Conservation (phyloP, 306 rosid genomes). For the Vigna radiata region DNA sequence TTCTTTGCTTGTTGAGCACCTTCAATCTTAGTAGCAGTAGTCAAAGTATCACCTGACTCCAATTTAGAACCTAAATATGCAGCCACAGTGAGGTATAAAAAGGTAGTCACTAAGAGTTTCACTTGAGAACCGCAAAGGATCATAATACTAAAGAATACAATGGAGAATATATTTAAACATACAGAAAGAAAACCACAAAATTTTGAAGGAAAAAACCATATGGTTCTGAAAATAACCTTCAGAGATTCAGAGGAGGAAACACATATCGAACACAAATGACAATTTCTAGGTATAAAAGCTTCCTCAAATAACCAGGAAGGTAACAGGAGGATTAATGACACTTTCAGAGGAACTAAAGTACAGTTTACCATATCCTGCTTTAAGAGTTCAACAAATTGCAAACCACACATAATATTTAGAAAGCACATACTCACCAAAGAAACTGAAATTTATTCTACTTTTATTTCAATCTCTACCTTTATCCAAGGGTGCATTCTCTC, state of each 20-base stretch:
- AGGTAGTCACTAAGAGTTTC: slow-evolving; percentile 43
- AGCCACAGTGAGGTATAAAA: slow-evolving; percentile 39
- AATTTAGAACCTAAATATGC: slow-evolving; percentile 50
- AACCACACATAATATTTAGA: not conserved
- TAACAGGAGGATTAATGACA: not conserved
- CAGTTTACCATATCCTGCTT: not conserved
- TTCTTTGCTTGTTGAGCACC: slow-evolving; percentile 63
- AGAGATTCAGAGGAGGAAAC: slow-evolving; percentile 12
- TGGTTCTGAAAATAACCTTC: slow-evolving; percentile 30
- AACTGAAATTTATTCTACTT: slow-evolving; percentile 29
- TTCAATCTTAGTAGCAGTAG: slow-evolving; percentile 45
- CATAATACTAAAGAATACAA: slow-evolving; percentile 14
- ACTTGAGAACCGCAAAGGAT: slow-evolving; percentile 36
- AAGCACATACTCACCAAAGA: slow-evolving; percentile 24
- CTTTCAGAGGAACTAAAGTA: slow-evolving; percentile 18
- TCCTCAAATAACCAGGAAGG: slow-evolving; percentile 22
- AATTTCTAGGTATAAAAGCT: slow-evolving; percentile 20
- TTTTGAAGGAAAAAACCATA: slow-evolving; percentile 27
- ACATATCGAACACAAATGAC: not conserved
- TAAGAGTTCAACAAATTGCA: slow-evolving; percentile 26
- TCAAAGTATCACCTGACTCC: slow-evolving; percentile 49
- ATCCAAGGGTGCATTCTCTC: slow-evolving; percentile 50
- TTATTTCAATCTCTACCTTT: slow-evolving; percentile 60
- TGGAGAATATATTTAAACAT: slow-evolving; percentile 23
- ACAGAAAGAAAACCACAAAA: slow-evolving; percentile 29